Percentiles rank a stretch among this genome's conserved stretches.
phyloP scores from a whole-genome alignment of 2,329 filamentous ascomycete species.

The Colletotrichum tanaceti region DNA sequence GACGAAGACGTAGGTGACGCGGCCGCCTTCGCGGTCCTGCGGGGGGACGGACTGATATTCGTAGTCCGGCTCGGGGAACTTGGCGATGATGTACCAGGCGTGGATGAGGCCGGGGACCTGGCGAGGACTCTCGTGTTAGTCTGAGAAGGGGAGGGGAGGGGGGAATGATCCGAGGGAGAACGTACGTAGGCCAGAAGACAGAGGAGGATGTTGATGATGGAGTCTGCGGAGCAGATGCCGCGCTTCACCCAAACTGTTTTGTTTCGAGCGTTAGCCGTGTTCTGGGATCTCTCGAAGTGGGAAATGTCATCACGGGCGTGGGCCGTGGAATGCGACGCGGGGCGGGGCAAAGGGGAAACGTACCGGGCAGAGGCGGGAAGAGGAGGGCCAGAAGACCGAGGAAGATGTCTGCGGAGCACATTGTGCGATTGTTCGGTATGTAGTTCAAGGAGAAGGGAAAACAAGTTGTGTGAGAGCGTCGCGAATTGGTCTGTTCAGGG shows the following conservation, averaged over 20 bases:
- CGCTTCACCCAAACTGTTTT: conserved; percentile 91
- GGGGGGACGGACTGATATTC: conserved; percentile 73
- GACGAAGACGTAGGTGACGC: conserved; percentile 84
- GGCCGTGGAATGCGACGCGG: background rate
- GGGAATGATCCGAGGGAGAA: conserved; percentile 28
- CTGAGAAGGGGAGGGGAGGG: conserved; percentile 41
- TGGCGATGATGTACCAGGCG: conserved; percentile 97
- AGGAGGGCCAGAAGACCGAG: conserved; percentile 72
- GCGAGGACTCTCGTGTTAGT: conserved; percentile 2
- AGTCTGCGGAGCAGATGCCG: conserved; percentile 92
- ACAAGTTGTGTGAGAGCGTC: no score
- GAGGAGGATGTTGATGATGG: conserved; percentile 93
- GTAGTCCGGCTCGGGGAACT: conserved; percentile 80
- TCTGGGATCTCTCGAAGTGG: background rate
- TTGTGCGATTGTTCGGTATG: conserved; percentile 44
- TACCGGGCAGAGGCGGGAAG: conserved; percentile 74
- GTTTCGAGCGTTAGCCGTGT: background rate
- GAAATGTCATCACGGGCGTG: background rate
- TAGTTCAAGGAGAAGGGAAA: background rate
- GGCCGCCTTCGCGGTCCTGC: conserved; percentile 66
- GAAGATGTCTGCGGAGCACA: conserved; percentile 72
- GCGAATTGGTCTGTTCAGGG: background rate
- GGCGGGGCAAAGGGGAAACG: conserved; percentile 46
- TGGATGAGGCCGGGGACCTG: conserved; percentile 88
- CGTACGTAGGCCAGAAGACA: conserved; percentile 77